Evolutionary conservation across 1,284 basidiomycete genomes (phyloP).

Genomic region (Pisolithus thermaeus): DNA sequence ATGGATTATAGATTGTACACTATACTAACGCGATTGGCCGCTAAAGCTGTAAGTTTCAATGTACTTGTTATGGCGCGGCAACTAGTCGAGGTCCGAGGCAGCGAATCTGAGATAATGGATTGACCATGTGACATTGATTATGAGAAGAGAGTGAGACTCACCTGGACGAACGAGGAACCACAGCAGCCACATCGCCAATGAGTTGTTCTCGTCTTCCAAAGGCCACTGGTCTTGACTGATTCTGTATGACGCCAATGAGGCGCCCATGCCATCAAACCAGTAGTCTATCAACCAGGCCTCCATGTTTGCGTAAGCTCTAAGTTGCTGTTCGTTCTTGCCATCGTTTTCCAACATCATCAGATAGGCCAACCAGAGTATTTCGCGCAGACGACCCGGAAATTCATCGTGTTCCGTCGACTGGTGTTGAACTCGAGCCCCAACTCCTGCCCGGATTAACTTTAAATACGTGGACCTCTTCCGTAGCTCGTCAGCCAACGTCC

Average conservation of each 20-base stretch:
- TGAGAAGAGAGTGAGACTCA: conserved; percentile 27
- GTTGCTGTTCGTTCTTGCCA: conserved; percentile 66
- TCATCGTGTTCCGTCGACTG: conserved; percentile 19
- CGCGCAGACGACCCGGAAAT: conserved; percentile 26
- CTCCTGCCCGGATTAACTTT: conserved; percentile 43
- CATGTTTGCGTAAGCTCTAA: conserved; percentile 50
- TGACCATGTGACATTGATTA: background rate
- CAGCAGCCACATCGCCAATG: conserved; percentile 68
- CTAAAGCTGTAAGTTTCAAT: conserved; percentile 57
- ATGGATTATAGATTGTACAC: conserved; percentile 1
- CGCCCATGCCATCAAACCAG: conserved; percentile 47
- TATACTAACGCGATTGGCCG: conserved; percentile 55
- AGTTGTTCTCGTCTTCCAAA: conserved; percentile 41
- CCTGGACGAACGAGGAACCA: conserved; percentile 63
- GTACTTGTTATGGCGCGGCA: conserved; percentile 44
- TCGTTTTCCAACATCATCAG: conserved; percentile 79
- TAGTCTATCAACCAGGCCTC: conserved; percentile 45
- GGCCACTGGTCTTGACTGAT: conserved; percentile 49
- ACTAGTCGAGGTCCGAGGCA: conserved; percentile 29
- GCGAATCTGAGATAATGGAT: conserved; percentile 33
- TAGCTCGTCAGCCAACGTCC: conserved; percentile 51
- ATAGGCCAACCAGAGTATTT: conserved; percentile 63
- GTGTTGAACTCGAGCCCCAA: conserved; percentile 29
- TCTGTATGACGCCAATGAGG: conserved; percentile 35
- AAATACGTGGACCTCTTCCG: conserved; percentile 48